These are phyloP conservation scores for Avena eriantha DNA, from an alignment of 176 grass and related monocot genomes.

Conservation along the genomic window DNA sequence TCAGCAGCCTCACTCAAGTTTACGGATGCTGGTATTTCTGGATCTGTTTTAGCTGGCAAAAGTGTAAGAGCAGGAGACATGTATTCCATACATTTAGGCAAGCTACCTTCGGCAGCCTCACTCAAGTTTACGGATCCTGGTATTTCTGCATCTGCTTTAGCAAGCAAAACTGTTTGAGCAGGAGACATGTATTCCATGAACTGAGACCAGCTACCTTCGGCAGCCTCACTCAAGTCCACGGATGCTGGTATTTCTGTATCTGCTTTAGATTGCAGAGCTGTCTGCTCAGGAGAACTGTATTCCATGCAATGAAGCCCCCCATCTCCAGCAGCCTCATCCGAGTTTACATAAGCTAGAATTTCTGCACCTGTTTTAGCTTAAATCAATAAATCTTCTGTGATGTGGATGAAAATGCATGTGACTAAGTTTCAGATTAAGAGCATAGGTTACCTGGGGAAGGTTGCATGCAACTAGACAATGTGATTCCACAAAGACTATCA, in stretches of 20 bases:
- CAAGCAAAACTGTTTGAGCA: conserved; percentile 43
- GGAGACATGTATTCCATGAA: conserved; percentile 63
- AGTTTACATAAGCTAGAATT: conserved; percentile 50
- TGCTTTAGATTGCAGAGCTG: conserved; percentile 46
- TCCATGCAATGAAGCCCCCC: conserved; percentile 26
- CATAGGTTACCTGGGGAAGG: conserved; percentile 55
- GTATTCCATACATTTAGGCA: conserved; percentile 46
- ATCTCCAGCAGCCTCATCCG: conserved; percentile 39
- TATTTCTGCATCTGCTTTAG: conserved; percentile 43
- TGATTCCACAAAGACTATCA: conserved; percentile 36
- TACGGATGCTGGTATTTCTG: conserved; percentile 35
- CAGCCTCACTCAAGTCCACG: conserved; percentile 31
- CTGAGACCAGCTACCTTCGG: neutral
- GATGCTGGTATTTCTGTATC: conserved; percentile 36
- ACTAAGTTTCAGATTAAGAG: neutral
- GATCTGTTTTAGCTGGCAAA: conserved; percentile 41
- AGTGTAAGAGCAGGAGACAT: conserved; percentile 59
- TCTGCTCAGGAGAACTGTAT: conserved; percentile 62
- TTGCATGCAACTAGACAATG: conserved; percentile 39
- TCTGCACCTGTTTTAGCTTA: conserved; percentile 51
- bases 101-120: neutral
- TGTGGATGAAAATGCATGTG: conserved; percentile 31
- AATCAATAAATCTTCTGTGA: conserved; percentile 35
- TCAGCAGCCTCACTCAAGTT: conserved; percentile 26
- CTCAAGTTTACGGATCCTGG: conserved; percentile 34